Percentiles rank a stretch among this genome's conserved stretches.
These are phyloP conservation scores for Coprinellus micaceus DNA, from an alignment of 768 basidiomycete genomes.

Conservation along the genomic window DNA sequence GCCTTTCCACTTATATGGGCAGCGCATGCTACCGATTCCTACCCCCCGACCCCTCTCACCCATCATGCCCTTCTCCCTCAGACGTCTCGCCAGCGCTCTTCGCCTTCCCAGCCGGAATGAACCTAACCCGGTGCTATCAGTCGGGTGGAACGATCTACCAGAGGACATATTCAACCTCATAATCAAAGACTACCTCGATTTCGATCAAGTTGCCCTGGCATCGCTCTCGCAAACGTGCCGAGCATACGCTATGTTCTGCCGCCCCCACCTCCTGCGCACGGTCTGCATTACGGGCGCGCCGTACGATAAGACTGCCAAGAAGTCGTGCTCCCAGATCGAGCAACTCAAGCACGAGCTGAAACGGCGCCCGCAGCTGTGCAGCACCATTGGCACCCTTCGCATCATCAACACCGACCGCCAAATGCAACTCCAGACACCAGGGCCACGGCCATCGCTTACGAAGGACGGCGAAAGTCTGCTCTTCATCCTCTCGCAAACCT, in stretches of 20 bases:
- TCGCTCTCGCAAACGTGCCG: not conserved
- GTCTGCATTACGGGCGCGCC: not conserved
- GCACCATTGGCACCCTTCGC: not conserved
- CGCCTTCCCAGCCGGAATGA: too few species aligned
- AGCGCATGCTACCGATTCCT: too few species aligned
- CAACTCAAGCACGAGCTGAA: not conserved
- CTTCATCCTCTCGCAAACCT: not conserved
- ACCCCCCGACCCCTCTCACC: too few species aligned
- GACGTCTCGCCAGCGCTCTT: too few species aligned
- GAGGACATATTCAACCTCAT: not conserved
- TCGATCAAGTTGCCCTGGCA: not conserved
- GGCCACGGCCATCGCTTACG: not conserved
- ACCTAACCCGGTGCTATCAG: too few species aligned
- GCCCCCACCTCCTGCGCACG: not conserved
- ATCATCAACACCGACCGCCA: not conserved
- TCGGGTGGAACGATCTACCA: not conserved
- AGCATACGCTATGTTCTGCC: not conserved
- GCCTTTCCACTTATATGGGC: too few species aligned
- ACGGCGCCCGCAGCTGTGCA: not conserved
- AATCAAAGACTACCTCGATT: not conserved
- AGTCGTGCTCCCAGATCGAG: not conserved
- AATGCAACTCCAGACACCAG: not conserved
- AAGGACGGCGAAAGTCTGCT: not conserved
- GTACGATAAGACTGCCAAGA: not conserved
- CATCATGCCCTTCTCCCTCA: too few species aligned